Evolutionary conservation across 257 asterid species (phyloP).

Genomic region (Solanum paucissectum): DNA sequence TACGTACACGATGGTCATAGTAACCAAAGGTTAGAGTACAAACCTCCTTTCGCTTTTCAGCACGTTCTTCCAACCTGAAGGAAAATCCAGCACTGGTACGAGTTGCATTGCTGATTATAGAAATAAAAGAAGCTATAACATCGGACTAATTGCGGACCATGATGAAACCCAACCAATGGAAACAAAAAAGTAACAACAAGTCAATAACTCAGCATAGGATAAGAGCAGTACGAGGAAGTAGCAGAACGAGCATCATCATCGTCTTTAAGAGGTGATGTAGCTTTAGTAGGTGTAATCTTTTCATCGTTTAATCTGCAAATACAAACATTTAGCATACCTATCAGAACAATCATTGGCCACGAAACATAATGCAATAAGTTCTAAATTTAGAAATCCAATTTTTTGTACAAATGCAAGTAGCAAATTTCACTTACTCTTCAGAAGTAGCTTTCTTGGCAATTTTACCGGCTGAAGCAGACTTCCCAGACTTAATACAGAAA

Average conservation of each 20-base stretch:
- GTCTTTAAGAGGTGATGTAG: constrained; percentile 20
- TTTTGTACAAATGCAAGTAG: background rate
- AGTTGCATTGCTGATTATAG: constrained; percentile 34
- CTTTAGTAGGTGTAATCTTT: constrained; percentile 19
- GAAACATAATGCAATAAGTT: background rate
- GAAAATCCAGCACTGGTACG: constrained; percentile 42
- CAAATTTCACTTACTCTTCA: constrained; percentile 31
- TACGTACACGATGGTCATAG: background rate
- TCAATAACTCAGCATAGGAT: background rate
- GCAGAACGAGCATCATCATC: constrained; percentile 65
- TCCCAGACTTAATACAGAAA: constrained; percentile 26
- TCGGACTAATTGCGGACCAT: background rate
- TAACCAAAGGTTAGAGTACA: background rate
- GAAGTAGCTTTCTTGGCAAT: constrained; percentile 7
- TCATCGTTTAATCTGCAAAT: constrained; percentile 32
- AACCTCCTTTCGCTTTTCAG: constrained; percentile 26
- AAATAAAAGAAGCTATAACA: background rate
- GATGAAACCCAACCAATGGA: background rate
- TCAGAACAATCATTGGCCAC: background rate
- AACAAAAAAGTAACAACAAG: background rate
- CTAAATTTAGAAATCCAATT: background rate
- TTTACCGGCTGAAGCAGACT: constrained; percentile 28
- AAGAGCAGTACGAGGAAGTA: constrained; percentile 51
- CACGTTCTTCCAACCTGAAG: constrained; percentile 68
- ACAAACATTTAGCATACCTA: background rate